Conservation (phyloP, 179 eudicot species). For the Spinacia oleracea region DNA sequence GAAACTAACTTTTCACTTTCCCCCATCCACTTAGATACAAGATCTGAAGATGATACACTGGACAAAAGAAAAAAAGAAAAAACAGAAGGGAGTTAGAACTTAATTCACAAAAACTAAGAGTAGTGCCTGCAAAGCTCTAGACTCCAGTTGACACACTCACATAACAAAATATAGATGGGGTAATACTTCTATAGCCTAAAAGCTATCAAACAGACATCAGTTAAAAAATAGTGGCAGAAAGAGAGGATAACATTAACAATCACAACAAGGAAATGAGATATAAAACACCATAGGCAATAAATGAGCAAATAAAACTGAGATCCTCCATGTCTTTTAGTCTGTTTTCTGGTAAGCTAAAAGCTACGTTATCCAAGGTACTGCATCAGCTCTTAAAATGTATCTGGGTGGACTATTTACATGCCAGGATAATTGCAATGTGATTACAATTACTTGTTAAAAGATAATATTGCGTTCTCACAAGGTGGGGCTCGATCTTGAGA, state of each 20-base stretch:
- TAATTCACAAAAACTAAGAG: conserved; percentile 4
- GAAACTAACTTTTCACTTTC: conserved; percentile 98
- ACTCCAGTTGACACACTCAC: not conserved
- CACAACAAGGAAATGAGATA: not conserved
- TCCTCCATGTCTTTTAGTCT: not conserved
- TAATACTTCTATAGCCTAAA: not conserved
- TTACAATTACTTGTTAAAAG: not conserved
- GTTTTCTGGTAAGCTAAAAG: not conserved
- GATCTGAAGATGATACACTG: conserved; percentile 93
- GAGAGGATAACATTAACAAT: not conserved
- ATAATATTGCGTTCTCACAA: not conserved
- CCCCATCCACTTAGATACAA: conserved; percentile 99
- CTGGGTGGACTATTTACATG: not conserved
- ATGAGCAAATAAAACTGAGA: not conserved
- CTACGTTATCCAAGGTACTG: not conserved
- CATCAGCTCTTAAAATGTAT: not conserved
- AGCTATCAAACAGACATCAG: not conserved
- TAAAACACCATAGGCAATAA: not conserved
- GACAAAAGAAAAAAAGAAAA: not conserved
- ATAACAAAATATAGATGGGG: not conserved
- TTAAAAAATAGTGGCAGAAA: not conserved
- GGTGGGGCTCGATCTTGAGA: not conserved
- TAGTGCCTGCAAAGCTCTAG: not conserved
- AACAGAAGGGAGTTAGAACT: conserved; percentile 41
- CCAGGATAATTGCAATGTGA: not conserved